These are phyloP conservation scores for Aureobasidium sp. DNA, from an alignment of 2,329 filamentous ascomycete species.

Conservation along the genomic window DNA sequence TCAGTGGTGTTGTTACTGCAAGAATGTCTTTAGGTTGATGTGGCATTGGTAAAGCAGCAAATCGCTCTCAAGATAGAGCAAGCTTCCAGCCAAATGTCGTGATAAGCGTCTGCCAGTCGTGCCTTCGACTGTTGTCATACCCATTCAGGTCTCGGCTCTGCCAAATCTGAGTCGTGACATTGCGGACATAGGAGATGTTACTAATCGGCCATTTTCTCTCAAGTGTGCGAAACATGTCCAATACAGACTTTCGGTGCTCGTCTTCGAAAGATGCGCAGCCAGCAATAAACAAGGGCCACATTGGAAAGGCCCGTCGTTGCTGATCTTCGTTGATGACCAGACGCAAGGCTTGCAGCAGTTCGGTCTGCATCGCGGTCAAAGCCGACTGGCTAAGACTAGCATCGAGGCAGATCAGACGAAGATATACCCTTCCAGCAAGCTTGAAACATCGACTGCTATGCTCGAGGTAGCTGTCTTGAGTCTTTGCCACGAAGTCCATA, in stretches of 20 bases:
- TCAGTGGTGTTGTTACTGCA: too few relatives aligned
- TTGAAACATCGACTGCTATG: constrained; percentile 1
- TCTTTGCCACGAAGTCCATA: neutral
- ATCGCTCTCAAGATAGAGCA: neutral
- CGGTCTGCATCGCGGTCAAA: neutral
- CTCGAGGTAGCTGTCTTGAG: neutral
- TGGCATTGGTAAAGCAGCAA: neutral
- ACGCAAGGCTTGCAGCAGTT: neutral
- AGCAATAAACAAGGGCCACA: constrained; percentile 9
- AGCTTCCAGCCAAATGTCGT: constrained; percentile 10
- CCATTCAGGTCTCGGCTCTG: neutral
- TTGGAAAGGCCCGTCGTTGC: neutral
- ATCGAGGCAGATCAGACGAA: neutral
- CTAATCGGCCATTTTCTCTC: constrained; percentile 6
- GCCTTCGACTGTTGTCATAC: neutral
- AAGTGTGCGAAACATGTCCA: neutral
- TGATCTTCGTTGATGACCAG: constrained; percentile 1
- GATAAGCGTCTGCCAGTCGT: constrained; percentile 3
- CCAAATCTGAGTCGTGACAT: neutral
- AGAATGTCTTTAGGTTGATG: too few relatives aligned
- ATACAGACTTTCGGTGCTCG: neutral
- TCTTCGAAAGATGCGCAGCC: neutral
- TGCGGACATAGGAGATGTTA: neutral
- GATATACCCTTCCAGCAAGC: neutral
- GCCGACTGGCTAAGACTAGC: neutral